phyloP scores from a whole-genome alignment of 306 rosid genomes.

The Morella rubra region DNA sequence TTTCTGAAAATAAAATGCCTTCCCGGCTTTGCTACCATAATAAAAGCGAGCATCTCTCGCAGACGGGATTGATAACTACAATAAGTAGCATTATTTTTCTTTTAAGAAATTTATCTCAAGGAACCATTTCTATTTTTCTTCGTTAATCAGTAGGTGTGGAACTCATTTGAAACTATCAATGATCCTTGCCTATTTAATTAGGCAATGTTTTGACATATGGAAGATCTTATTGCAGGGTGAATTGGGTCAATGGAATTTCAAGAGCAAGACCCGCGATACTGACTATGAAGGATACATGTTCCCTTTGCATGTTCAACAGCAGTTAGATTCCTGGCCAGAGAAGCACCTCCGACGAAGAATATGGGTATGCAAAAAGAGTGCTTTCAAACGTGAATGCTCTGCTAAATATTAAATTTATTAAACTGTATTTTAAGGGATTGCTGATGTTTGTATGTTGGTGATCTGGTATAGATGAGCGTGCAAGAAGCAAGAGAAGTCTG shows the following conservation, averaged over 20 bases:
- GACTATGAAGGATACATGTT: conserved; percentile 87
- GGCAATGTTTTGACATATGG: not conserved
- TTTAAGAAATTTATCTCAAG: not conserved
- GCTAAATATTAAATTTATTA: not conserved
- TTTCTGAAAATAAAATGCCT: no score
- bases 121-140: not conserved
- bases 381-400: not conserved
- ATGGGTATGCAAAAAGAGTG: conserved; percentile 57
- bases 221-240: conserved; percentile 42
- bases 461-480: conserved; percentile 62
- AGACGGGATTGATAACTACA: no score
- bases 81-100: not conserved
- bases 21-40: no score
- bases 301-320: conserved; percentile 78
- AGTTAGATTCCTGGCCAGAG: conserved; percentile 88
- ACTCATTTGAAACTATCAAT: not conserved
- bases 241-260: conserved; percentile 89
- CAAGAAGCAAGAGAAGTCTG: conserved; percentile 76
- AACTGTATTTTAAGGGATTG: not conserved
- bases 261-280: conserved; percentile 77
- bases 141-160: not conserved
- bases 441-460: conserved; percentile 5
- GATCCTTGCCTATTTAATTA: not conserved
- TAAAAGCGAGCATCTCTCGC: no score
- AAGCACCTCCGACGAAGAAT: conserved; percentile 63